Evolutionary conservation across 371 early-diverging fungal genomes (phyloP).

Genomic region (Gilbertella persicaria): DNA sequence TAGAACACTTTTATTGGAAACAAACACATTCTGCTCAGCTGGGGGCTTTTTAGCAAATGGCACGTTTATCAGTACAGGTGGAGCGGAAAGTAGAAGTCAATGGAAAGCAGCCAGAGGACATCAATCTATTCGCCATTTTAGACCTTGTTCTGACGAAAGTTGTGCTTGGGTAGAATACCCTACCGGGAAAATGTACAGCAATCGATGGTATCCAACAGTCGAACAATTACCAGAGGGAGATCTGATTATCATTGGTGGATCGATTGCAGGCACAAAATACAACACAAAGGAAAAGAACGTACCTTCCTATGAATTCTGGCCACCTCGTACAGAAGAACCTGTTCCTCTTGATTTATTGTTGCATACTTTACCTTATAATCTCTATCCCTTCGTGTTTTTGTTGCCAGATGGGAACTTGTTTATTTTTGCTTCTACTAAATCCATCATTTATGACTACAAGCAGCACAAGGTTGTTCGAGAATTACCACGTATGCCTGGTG

Average conservation of each 20-base stretch:
- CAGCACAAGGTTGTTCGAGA: constrained; percentile 45
- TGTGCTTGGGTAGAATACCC: constrained; percentile 50
- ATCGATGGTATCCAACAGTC: constrained; percentile 67
- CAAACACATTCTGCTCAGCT: constrained; percentile 68
- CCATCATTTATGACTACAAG: constrained; percentile 54
- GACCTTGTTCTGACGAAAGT: constrained; percentile 44
- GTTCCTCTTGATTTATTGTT: constrained; percentile 46
- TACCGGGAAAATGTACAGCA: constrained; percentile 37
- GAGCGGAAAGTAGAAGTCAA: constrained; percentile 48
- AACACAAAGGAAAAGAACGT: constrained; percentile 55
- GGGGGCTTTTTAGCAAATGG: constrained; percentile 62
- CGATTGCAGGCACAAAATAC: constrained; percentile 48
- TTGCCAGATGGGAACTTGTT: constrained; percentile 57
- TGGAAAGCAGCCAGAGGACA: constrained; percentile 54
- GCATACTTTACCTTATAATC: constrained; percentile 61
- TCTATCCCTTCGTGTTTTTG: constrained; percentile 57
- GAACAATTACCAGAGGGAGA: constrained; percentile 58
- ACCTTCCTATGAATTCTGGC: constrained; percentile 50
- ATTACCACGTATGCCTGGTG: constrained; percentile 58
- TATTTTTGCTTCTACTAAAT: constrained; percentile 57
- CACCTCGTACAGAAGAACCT: constrained; percentile 34
- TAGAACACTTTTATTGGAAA: constrained; percentile 47
- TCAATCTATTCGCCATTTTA: constrained; percentile 56
- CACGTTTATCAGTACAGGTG: constrained; percentile 61
- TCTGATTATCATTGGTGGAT: constrained; percentile 60